Percentiles rank a stretch among this genome's conserved stretches.
phyloP scores from a whole-genome alignment of 441 rosid species.

The Arabidopsis lyrata region DNA sequence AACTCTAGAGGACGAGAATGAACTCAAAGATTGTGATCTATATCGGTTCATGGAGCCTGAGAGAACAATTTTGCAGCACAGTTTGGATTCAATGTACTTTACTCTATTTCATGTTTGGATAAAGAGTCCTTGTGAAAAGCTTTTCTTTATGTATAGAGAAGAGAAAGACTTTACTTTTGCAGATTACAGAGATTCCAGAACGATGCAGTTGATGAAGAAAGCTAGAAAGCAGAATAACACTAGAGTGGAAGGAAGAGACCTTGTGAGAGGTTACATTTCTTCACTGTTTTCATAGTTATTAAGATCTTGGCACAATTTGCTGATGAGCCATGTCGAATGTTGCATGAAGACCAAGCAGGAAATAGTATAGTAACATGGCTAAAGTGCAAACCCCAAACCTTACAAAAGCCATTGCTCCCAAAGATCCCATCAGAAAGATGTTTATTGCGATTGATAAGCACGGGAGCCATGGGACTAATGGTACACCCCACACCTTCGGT shows the following conservation, averaged over 20 bases:
- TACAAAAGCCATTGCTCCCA: constrained; percentile 57
- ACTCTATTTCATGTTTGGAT: neutral
- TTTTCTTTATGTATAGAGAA: neutral
- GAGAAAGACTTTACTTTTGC: neutral
- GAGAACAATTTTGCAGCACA: neutral
- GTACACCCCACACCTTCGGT: constrained; percentile 80
- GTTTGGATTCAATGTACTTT: no score
- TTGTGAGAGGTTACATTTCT: constrained; percentile 13
- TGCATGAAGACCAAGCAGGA: constrained; percentile 67
- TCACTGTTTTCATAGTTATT: neutral
- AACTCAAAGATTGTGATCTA: neutral
- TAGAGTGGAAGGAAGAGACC: constrained; percentile 16
- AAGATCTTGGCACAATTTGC: constrained; percentile 28
- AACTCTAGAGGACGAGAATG: neutral
- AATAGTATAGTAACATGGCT: constrained; percentile 60
- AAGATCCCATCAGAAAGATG: constrained; percentile 73
- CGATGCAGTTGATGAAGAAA: neutral
- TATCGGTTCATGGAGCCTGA: neutral
- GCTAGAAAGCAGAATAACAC: neutral
- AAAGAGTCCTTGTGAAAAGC: neutral
- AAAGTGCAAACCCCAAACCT: constrained; percentile 68
- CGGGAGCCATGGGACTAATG: constrained; percentile 74
- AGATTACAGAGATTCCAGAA: neutral
- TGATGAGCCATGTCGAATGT: constrained; percentile 62
- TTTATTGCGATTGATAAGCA: constrained; percentile 63